Percentiles rank a stretch among this genome's conserved stretches.
These are phyloP conservation scores for Brassica cretica DNA, from an alignment of 345 rosid genomes.

Conservation along the genomic window DNA sequence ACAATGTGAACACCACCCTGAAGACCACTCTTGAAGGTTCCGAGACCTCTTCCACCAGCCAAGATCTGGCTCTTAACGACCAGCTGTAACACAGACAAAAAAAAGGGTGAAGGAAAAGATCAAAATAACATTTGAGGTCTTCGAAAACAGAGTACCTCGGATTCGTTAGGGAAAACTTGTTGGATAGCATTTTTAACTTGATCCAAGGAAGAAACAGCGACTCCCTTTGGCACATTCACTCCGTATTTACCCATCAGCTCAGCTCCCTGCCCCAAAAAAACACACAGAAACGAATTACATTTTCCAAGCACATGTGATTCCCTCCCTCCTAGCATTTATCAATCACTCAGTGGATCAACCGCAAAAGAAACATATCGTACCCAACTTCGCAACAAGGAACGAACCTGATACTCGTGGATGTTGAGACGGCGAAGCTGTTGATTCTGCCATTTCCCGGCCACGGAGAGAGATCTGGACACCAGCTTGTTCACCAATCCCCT, in stretches of 20 bases:
- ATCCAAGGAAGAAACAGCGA: slow-evolving; percentile 68
- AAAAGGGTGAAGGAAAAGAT: no score
- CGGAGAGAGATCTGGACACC: slow-evolving; percentile 70
- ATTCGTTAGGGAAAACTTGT: slow-evolving; percentile 65
- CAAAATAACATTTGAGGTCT: no score
- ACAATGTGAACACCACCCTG: slow-evolving; percentile 98
- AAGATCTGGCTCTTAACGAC: slow-evolving; percentile 97
- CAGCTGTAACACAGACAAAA: slow-evolving; percentile 49
- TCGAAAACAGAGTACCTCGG: slow-evolving; percentile 49
- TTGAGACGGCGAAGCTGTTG: slow-evolving; percentile 99
- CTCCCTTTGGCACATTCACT: slow-evolving; percentile 87
- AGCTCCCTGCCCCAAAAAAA: slow-evolving; percentile 61
- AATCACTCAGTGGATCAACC: no score
- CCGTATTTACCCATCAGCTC: slow-evolving; percentile 94
- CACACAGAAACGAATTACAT: background rate
- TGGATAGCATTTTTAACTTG: slow-evolving; percentile 63
- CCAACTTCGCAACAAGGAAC: no score
- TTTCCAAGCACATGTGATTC: background rate
- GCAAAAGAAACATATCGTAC: no score
- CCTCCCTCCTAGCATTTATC: no score
- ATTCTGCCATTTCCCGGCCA: slow-evolving; percentile 83
- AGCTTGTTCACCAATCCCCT: slow-evolving; percentile 79
- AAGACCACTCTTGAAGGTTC: slow-evolving; percentile 84
- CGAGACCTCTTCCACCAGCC: slow-evolving; percentile 99
- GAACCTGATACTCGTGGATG: slow-evolving; percentile 73